Conservation (phyloP, 106 monocot species). For the Apostasia ramifera region DNA sequence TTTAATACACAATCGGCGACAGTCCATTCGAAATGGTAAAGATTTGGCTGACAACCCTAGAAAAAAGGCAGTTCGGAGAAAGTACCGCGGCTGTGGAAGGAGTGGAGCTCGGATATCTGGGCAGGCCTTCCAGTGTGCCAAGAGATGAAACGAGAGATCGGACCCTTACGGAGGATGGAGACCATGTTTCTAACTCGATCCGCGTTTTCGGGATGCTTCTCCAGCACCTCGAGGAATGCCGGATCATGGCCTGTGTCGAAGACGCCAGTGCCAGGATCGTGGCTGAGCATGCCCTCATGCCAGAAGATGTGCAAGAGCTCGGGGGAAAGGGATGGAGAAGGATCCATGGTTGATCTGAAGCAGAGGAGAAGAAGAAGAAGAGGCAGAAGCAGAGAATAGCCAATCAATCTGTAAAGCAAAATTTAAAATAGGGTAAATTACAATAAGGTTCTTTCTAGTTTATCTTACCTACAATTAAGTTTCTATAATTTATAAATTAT, state of each 20-base stretch:
- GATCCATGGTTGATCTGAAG: background rate
- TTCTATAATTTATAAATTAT: no score
- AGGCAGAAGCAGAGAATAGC: no score
- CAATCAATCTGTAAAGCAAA: no score
- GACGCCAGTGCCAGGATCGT: conserved; percentile 62
- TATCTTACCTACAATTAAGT: no score
- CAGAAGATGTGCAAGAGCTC: conserved; percentile 69
- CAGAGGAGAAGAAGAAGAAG: no score
- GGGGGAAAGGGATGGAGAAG: background rate
- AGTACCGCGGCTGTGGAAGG: conserved; percentile 71
- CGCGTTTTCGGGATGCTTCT: conserved; percentile 86
- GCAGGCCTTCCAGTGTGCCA: conserved; percentile 67
- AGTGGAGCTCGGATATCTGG: conserved; percentile 45
- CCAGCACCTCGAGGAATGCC: conserved; percentile 86
- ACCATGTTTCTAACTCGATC: conserved; percentile 86
- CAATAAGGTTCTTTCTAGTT: no score
- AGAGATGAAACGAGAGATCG: conserved; percentile 58
- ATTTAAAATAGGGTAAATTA: no score
- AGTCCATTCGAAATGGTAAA: background rate
- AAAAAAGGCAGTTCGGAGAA: no score
- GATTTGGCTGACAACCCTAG: background rate
- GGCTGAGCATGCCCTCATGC: conserved; percentile 70
- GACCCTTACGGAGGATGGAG: conserved; percentile 79
- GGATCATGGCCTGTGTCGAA: conserved; percentile 80
- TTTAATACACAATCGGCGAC: background rate